phyloP scores from a whole-genome alignment of 2,329 filamentous ascomycete species.

The Calonectria pseudoturangicola region DNA sequence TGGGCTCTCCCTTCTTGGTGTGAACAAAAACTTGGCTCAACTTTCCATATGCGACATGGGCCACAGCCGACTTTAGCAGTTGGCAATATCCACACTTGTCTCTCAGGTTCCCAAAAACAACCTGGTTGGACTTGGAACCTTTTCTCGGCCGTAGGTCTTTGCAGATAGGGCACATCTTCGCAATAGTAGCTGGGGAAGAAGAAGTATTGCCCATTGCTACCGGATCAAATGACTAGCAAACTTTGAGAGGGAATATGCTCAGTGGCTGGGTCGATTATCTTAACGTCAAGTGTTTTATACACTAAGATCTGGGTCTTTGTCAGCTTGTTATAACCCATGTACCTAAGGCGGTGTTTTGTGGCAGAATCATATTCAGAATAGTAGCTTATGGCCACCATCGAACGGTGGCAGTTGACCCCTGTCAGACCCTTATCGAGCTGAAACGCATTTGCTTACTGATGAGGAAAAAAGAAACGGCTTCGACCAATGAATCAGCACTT shows the following conservation, averaged over 20 bases:
- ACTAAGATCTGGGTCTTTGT: neutral
- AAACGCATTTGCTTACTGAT: neutral
- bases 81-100: conserved; percentile 3
- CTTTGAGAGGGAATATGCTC: neutral
- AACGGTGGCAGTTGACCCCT: neutral
- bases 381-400: no score
- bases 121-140: neutral
- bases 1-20: neutral
- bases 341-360: neutral
- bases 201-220: neutral
- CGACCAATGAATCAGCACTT: neutral
- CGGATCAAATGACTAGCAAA: neutral
- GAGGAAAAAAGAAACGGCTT: neutral
- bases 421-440: neutral
- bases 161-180: neutral
- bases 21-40: neutral
- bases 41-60: neutral
- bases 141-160: neutral
- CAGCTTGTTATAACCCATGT: neutral
- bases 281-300: neutral
- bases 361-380: no score
- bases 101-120: neutral
- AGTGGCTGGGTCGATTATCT: neutral
- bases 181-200: neutral
- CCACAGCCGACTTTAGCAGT: neutral